Conservation (phyloP, 306 rosid genomes). For the Amphicarpaea edgeworthii region DNA sequence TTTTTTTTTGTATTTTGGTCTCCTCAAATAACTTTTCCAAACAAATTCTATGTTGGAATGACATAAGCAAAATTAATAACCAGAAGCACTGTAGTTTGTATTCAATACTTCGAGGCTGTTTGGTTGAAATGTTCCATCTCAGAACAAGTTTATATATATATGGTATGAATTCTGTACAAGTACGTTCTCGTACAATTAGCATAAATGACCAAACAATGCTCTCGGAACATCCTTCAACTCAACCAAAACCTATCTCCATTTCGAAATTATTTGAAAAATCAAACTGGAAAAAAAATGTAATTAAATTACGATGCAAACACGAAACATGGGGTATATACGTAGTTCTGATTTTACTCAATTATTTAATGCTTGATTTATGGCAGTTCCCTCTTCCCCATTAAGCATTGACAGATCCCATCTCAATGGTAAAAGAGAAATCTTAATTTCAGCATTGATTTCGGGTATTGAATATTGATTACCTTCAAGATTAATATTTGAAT, state of each 20-base stretch:
- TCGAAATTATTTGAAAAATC: neutral
- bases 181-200: slow-evolving; percentile 26
- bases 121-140: slow-evolving; percentile 26
- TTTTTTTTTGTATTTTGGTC: no score
- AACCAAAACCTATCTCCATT: neutral
- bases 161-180: neutral
- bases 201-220: slow-evolving; percentile 32
- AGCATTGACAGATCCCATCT: slow-evolving; percentile 17
- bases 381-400: neutral
- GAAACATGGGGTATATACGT: neutral
- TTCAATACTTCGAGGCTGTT: slow-evolving; percentile 16
- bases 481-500: neutral
- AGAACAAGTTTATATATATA: slow-evolving; percentile 1
- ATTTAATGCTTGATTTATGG: neutral
- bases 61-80: neutral
- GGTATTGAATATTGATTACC: neutral
- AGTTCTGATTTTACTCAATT: neutral
- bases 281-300: neutral
- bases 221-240: slow-evolving; percentile 9
- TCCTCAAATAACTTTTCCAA: no score
- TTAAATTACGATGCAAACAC: neutral
- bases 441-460: slow-evolving; percentile 30
- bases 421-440: neutral
- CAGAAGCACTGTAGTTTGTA: neutral
- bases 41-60: no score